A percentile compares a stretch with the other conserved stretches of the same genome.
These are phyloP conservation scores for Cutaneotrichosporon dermatis DNA, from an alignment of 1,284 basidiomycete genomes.

Conservation along the genomic window DNA sequence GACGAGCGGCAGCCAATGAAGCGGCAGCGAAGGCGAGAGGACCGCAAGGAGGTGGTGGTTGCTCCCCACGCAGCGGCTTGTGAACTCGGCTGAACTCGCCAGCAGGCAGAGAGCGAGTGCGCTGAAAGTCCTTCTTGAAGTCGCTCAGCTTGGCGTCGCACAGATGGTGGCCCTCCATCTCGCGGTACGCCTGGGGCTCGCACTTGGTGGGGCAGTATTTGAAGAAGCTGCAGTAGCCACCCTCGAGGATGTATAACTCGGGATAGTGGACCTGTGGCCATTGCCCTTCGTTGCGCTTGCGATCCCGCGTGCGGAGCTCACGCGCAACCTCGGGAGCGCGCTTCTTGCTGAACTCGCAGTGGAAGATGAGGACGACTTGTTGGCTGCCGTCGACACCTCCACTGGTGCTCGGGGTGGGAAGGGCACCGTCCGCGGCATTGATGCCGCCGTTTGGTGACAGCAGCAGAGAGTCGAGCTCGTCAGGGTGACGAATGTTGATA, in stretches of 20 bases:
- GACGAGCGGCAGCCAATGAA: conserved; percentile 34
- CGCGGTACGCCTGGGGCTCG: conserved; percentile 75
- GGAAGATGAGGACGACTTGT: conserved; percentile 90
- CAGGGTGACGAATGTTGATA: conserved; percentile 82
- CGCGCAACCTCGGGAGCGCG: conserved; percentile 94
- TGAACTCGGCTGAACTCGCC: conserved; percentile 55
- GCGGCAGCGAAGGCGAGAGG: conserved; percentile 44
- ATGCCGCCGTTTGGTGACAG: conserved; percentile 56
- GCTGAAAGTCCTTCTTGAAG: conserved; percentile 75
- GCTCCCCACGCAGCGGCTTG: neutral
- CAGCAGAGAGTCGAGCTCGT: conserved; percentile 73
- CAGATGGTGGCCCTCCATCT: conserved; percentile 85
- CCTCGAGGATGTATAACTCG: conserved; percentile 93
- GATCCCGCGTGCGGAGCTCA: conserved; percentile 83
- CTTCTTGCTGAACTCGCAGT: conserved; percentile 96
- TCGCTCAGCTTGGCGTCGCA: conserved; percentile 82
- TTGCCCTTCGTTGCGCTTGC: conserved; percentile 74
- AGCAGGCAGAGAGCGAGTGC: conserved; percentile 79
- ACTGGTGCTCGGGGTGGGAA: conserved; percentile 74
- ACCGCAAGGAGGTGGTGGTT: conserved; percentile 30
- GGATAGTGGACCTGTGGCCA: conserved; percentile 95
- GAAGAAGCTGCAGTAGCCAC: conserved; percentile 89
- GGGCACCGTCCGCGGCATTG: conserved; percentile 46
- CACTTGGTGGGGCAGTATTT: conserved; percentile 63
- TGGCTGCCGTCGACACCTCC: conserved; percentile 57